These are phyloP conservation scores for Fusarium redolens DNA, from an alignment of 2,329 filamentous ascomycete genomes.

Conservation along the genomic window DNA sequence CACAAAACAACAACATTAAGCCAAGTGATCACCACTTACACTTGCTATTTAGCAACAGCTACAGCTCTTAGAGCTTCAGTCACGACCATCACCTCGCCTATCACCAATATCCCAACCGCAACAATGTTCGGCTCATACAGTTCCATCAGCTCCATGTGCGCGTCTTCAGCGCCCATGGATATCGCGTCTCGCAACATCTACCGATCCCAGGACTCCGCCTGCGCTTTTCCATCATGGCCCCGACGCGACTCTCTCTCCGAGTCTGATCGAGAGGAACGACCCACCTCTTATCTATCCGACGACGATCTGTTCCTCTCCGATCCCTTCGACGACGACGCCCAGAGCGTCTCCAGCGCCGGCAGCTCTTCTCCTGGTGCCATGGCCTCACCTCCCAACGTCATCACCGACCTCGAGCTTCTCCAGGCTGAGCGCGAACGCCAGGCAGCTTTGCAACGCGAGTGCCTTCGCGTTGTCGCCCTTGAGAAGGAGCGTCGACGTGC, in stretches of 20 bases:
- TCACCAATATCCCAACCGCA: constrained; percentile 36
- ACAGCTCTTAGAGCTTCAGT: constrained; percentile 36
- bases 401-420: constrained; percentile 61
- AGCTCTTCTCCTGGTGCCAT: constrained; percentile 51
- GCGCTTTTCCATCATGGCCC: constrained; percentile 70
- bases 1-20: constrained; percentile 31
- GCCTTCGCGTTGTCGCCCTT: constrained; percentile 59
- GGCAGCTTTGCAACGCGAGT: constrained; percentile 62
- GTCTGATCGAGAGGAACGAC: constrained; percentile 55
- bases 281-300: constrained; percentile 70
- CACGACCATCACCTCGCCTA: constrained; percentile 35
- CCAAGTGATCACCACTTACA: constrained; percentile 31
- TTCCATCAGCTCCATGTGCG: constrained; percentile 62
- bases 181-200: constrained; percentile 56
- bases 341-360: constrained; percentile 60
- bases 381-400: constrained; percentile 51
- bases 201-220: constrained; percentile 56
- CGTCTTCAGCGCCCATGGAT: constrained; percentile 58
- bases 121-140: constrained; percentile 64
- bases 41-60: constrained; percentile 32
- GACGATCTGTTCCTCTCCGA: constrained; percentile 70
- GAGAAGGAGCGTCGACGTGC: constrained; percentile 67
- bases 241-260: constrained; percentile 63
- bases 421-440: constrained; percentile 63
- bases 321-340: constrained; percentile 62